Evolutionary conservation across 2,329 filamentous ascomycete genomes (phyloP).

Genomic region (Knufia petricola): DNA sequence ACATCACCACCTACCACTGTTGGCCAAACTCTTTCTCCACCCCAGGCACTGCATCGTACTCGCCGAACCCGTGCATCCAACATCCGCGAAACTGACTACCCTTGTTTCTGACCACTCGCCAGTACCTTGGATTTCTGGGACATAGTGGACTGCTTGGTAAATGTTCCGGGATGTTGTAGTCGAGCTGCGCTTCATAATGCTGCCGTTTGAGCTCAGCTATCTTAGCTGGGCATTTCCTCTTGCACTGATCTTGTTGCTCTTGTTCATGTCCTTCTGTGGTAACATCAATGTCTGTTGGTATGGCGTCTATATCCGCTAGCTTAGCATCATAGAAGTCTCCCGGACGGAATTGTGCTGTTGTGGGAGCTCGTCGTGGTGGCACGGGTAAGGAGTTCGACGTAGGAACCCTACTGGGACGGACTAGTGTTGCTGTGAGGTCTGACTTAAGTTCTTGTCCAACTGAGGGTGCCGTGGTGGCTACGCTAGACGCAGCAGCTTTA

Average conservation of each 20-base stretch:
- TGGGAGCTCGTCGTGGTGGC: background rate
- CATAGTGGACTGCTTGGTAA: constrained; percentile 23
- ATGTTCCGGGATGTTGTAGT: constrained; percentile 22
- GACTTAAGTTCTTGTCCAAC: background rate
- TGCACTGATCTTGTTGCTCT: constrained; percentile 1
- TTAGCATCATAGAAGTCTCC: constrained; percentile 22
- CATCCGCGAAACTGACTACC: constrained; percentile 21
- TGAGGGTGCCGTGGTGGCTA: background rate
- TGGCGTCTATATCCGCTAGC: constrained; percentile 17
- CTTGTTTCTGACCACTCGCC: constrained; percentile 19
- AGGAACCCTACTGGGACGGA: background rate
- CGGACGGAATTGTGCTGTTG: background rate
- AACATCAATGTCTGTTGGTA: background rate
- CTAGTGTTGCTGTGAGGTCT: background rate
- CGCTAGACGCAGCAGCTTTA: background rate
- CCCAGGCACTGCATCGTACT: constrained; percentile 10
- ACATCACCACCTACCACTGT: background rate
- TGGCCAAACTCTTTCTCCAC: background rate
- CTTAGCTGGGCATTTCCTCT: background rate
- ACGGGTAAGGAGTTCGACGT: background rate
- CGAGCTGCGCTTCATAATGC: constrained; percentile 9
- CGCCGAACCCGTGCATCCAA: constrained; percentile 23
- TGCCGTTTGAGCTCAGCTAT: background rate
- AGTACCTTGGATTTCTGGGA: constrained; percentile 21
- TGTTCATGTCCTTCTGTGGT: background rate